Evolutionary conservation across 225 moss, liverwort and hornwort genomes (phyloP).

Genomic region (Takakia lepidozioides): DNA sequence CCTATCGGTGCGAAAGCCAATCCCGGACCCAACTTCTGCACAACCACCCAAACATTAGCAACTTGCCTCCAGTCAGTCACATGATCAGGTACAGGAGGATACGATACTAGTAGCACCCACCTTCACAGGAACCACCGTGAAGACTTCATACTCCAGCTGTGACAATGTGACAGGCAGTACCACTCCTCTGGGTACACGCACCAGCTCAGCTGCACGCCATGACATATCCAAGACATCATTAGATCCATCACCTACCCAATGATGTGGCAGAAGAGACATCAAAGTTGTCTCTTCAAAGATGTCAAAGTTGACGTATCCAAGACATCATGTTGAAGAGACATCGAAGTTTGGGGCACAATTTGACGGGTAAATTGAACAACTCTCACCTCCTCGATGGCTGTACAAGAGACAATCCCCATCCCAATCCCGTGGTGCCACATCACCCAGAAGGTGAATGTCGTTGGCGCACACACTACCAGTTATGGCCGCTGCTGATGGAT

Average conservation of each 20-base stretch:
- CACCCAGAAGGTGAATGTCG: constrained; percentile 51
- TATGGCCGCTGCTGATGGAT: constrained; percentile 38
- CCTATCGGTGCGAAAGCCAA: constrained; percentile 74
- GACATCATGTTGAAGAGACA: too few relatives aligned
- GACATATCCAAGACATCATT: too few relatives aligned
- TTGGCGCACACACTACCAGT: constrained; percentile 55
- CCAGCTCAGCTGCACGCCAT: too few relatives aligned
- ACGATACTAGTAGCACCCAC: constrained; percentile 16
- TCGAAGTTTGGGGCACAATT: too few relatives aligned
- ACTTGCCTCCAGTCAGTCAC: too few relatives aligned
- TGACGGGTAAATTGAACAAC: too few relatives aligned
- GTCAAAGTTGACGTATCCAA: too few relatives aligned
- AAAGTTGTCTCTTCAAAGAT: too few relatives aligned
- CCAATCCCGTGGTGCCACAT: constrained; percentile 57
- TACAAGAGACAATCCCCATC: constrained; percentile 62
- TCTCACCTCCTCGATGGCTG: constrained; percentile 53
- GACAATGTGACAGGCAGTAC: constrained; percentile 49
- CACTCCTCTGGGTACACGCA: constrained; percentile 37
- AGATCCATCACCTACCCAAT: too few relatives aligned
- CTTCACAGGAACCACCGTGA: constrained; percentile 75
- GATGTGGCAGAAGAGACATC: too few relatives aligned
- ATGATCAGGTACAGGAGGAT: neutral
- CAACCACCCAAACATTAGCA: neutral
- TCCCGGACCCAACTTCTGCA: constrained; percentile 53
- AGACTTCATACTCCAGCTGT: constrained; percentile 77